These are phyloP conservation scores for Calocera cornea DNA, from an alignment of 768 basidiomycete species.

Conservation along the genomic window DNA sequence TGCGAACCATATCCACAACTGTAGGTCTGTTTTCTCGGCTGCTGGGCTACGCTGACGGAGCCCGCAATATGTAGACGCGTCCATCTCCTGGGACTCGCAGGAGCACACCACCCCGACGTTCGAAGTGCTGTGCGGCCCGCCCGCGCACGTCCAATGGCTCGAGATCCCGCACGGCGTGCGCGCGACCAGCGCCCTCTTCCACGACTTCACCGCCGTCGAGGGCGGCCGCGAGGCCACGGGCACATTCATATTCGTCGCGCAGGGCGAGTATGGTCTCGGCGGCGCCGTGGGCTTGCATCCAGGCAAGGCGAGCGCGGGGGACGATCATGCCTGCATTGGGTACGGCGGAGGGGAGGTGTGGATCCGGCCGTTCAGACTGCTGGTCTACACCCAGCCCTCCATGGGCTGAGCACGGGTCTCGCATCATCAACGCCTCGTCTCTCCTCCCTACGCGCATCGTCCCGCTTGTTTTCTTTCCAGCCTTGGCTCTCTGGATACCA, in stretches of 20 bases:
- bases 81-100: constrained; percentile 21
- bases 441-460: neutral
- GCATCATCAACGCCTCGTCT: too few species aligned
- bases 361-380: constrained; percentile 22
- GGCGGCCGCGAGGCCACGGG: constrained; percentile 21
- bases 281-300: constrained; percentile 16
- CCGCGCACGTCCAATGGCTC: constrained; percentile 18
- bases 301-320: constrained; percentile 20
- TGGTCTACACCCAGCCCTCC: constrained; percentile 4
- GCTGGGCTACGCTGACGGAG: constrained; percentile 16
- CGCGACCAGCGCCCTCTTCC: constrained; percentile 12
- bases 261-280: constrained; percentile 18
- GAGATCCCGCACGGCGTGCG: constrained; percentile 21
- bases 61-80: constrained; percentile 14
- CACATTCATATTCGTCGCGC: constrained; percentile 18
- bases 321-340: constrained; percentile 25
- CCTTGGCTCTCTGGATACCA: neutral
- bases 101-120: constrained; percentile 19
- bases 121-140: constrained; percentile 21
- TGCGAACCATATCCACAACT: constrained; percentile 1
- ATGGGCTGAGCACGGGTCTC: neutral
- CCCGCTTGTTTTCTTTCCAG: neutral
- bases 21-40: neutral
- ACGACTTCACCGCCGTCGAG: constrained; percentile 22
- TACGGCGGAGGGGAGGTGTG: constrained; percentile 25